Conservation (phyloP, 169 alveolate species). For the Perkinsus olseni region DNA sequence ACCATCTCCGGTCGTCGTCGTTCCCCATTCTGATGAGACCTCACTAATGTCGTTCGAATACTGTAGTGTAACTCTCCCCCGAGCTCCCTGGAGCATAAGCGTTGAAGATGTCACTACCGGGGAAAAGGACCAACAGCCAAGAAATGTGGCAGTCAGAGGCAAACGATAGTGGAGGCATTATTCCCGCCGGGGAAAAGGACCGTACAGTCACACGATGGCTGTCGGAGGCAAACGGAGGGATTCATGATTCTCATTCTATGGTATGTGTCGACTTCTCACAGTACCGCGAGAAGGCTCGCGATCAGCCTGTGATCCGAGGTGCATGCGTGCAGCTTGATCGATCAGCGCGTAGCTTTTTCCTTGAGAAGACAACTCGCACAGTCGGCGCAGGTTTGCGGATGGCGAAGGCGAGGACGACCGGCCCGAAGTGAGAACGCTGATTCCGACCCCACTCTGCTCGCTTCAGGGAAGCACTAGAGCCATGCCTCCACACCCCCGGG, state of each 20-base stretch:
- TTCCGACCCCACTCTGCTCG: too few relatives aligned
- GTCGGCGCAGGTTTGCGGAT: neutral
- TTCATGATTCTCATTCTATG: neutral
- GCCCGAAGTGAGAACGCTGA: too few relatives aligned
- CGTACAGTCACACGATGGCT: neutral
- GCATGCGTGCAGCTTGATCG: neutral
- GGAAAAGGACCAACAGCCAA: neutral
- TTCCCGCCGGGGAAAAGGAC: constrained; percentile 6
- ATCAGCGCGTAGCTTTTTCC: neutral
- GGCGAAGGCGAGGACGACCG: too few relatives aligned
- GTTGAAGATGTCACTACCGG: neutral
- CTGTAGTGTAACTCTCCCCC: too few relatives aligned
- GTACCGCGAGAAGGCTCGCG: neutral
- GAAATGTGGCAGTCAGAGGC: neutral
- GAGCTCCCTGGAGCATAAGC: too few relatives aligned
- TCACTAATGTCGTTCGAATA: too few relatives aligned
- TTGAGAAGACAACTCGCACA: neutral
- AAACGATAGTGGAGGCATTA: neutral
- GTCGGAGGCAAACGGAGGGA: constrained; percentile 6
- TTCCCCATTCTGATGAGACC: too few relatives aligned
- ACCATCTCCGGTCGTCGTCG: too few relatives aligned
- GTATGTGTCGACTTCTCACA: too few relatives aligned
- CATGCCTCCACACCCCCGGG: too few relatives aligned
- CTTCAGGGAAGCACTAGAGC: too few relatives aligned
- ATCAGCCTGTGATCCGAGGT: neutral